These are phyloP conservation scores for Wolfiporia cocos DNA, from an alignment of 1,284 basidiomycete genomes.

Conservation along the genomic window DNA sequence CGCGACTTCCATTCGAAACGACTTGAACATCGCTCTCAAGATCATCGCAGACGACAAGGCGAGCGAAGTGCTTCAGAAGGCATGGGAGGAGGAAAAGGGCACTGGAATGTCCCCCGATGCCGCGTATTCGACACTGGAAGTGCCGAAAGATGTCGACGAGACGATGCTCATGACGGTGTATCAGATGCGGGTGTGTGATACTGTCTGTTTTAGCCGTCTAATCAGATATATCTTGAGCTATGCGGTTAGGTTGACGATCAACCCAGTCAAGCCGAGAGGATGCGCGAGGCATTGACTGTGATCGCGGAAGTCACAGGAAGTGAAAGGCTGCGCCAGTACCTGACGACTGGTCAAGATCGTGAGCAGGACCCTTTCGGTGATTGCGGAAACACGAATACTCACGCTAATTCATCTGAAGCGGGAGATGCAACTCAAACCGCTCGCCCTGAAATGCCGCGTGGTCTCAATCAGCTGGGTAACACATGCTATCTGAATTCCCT, in stretches of 20 bases:
- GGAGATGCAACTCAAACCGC: conserved; percentile 50
- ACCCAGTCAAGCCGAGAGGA: conserved; percentile 52
- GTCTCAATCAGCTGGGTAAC: conserved; percentile 89
- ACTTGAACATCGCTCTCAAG: conserved; percentile 59
- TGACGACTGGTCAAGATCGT: conserved; percentile 70
- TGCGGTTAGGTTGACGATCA: conserved; percentile 59
- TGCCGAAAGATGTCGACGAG: conserved; percentile 69
- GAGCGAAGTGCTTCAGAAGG: conserved; percentile 39
- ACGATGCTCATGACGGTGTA: conserved; percentile 70
- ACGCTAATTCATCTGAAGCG: conserved; percentile 33
- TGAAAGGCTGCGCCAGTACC: conserved; percentile 58
- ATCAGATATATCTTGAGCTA: too few species aligned
- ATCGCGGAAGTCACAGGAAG: conserved; percentile 73
- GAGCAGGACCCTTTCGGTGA: conserved; percentile 26
- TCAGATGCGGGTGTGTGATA: conserved; percentile 57
- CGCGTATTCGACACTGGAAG: conserved; percentile 71
- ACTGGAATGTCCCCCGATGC: conserved; percentile 62
- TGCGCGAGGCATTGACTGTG: conserved; percentile 61
- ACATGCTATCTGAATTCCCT: conserved; percentile 91
- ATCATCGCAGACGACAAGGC: conserved; percentile 57
- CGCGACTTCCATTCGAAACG: conserved; percentile 32
- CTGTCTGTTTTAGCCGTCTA: conserved; percentile 2
- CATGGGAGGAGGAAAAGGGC: conserved; percentile 49
- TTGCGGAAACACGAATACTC: background rate
- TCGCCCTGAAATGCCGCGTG: conserved; percentile 70